These are phyloP conservation scores for Penicillium janthinellum DNA, from an alignment of 2,329 filamentous ascomycete species.

Conservation along the genomic window DNA sequence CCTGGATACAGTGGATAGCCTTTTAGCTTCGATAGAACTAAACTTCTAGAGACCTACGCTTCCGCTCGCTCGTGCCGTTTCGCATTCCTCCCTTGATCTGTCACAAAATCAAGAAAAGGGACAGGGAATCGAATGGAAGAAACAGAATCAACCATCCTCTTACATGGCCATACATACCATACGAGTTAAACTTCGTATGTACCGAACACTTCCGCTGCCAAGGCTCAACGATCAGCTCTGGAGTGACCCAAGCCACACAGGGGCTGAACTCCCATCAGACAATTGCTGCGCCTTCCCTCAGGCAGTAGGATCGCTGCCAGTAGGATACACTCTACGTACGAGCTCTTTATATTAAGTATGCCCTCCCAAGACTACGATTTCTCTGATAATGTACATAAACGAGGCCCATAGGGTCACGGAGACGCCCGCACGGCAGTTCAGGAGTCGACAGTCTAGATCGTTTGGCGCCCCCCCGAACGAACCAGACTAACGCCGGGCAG, in stretches of 20 bases:
- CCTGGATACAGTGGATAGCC: background rate
- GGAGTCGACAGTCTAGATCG: conserved; percentile 11
- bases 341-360: background rate
- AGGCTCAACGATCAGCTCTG: background rate
- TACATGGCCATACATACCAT: background rate
- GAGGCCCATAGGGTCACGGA: background rate
- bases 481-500: background rate
- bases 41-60: background rate
- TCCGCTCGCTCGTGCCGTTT: conserved; percentile 3
- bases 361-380: too few relatives aligned
- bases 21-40: background rate
- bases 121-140: background rate
- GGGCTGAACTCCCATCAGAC: conserved; percentile 14
- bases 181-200: background rate
- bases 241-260: conserved; percentile 20
- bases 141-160: background rate
- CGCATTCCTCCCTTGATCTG: conserved; percentile 5
- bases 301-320: background rate
- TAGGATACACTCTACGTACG: background rate
- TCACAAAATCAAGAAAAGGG: background rate
- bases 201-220: conserved; percentile 2
- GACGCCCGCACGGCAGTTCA: background rate
- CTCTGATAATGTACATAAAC: too few relatives aligned
- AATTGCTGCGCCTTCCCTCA: background rate
- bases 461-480: conserved; percentile 6